Conservation (phyloP, 139 green algal genomes). For the Monoraphidium neglectum region DNA sequence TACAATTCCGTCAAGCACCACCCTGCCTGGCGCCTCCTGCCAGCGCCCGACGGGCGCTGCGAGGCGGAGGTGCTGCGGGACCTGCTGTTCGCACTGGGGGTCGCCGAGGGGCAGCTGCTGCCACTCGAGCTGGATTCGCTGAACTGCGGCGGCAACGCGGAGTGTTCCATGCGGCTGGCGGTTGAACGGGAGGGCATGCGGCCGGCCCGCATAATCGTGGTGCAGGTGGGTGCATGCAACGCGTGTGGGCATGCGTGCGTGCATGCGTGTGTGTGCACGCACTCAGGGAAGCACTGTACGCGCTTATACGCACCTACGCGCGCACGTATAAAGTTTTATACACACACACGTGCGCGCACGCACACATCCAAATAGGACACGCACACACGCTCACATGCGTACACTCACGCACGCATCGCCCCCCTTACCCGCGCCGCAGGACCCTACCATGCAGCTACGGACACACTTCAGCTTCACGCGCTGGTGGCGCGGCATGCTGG, state of each 20-base stretch:
- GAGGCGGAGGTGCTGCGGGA: slow-evolving; percentile 13
- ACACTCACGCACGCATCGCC: too few relatives aligned
- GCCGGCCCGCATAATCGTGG: background rate
- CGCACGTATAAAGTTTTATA: too few relatives aligned
- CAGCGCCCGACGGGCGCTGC: background rate
- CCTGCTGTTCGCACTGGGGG: slow-evolving; percentile 3
- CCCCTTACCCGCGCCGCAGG: too few relatives aligned
- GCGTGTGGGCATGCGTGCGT: too few relatives aligned
- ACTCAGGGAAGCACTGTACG: too few relatives aligned
- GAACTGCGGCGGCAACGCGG: slow-evolving; percentile 17
- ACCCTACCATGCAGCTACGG: slow-evolving; percentile 28
- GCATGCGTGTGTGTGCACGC: too few relatives aligned
- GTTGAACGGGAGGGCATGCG: background rate
- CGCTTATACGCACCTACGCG: too few relatives aligned
- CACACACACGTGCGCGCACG: too few relatives aligned
- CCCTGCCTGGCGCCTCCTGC: slow-evolving; percentile 6
- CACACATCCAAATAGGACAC: too few relatives aligned
- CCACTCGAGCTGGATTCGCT: slow-evolving; percentile 11
- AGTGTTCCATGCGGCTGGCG: background rate
- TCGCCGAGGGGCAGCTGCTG: slow-evolving; percentile 7
- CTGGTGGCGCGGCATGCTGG: background rate
- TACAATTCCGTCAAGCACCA: slow-evolving; percentile 11
- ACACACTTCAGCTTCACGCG: slow-evolving; percentile 22
- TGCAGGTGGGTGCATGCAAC: slow-evolving; percentile 6
- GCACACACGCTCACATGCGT: too few relatives aligned